These are phyloP conservation scores for Flaveria trinervia DNA, from an alignment of 129 eudicot genomes.

Conservation along the genomic window DNA sequence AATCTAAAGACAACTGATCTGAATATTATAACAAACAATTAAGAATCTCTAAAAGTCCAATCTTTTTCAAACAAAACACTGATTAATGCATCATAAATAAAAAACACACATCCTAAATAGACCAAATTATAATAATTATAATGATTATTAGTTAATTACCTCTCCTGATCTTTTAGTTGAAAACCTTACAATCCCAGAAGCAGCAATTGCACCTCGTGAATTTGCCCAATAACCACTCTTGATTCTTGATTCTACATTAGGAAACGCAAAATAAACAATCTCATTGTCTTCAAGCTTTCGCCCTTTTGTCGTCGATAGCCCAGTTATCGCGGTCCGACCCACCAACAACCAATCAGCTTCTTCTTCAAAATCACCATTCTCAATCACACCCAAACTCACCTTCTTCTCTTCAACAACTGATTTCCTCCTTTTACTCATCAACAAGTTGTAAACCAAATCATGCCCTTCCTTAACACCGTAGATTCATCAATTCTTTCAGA, in stretches of 20 bases:
- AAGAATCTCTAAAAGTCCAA: neutral
- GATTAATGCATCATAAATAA: neutral
- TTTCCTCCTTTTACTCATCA: neutral
- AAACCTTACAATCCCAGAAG: conserved; percentile 63
- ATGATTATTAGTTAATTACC: conserved; percentile 34
- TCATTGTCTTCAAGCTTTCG: conserved; percentile 76
- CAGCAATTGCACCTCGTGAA: conserved; percentile 47
- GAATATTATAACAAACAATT: neutral
- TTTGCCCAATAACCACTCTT: conserved; percentile 29
- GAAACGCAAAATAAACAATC: conserved; percentile 74
- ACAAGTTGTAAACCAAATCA: conserved; percentile 18
- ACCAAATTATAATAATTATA: neutral
- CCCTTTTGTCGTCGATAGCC: conserved; percentile 72
- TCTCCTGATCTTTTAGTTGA: conserved; percentile 73
- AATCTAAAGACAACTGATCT: neutral
- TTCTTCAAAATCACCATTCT: conserved; percentile 67
- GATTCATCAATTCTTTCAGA: conserved; percentile 20
- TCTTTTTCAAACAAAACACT: neutral
- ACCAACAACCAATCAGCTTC: conserved; percentile 76
- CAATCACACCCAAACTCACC: conserved; percentile 49
- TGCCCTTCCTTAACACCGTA: neutral
- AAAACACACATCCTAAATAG: neutral
- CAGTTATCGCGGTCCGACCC: conserved; percentile 56
- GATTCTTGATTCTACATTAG: conserved; percentile 18
- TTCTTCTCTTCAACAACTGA: conserved; percentile 30